Percentiles rank a stretch among this genome's conserved stretches.
These are phyloP conservation scores for Citrus unshiu DNA, from an alignment of 345 rosid genomes.

Conservation along the genomic window DNA sequence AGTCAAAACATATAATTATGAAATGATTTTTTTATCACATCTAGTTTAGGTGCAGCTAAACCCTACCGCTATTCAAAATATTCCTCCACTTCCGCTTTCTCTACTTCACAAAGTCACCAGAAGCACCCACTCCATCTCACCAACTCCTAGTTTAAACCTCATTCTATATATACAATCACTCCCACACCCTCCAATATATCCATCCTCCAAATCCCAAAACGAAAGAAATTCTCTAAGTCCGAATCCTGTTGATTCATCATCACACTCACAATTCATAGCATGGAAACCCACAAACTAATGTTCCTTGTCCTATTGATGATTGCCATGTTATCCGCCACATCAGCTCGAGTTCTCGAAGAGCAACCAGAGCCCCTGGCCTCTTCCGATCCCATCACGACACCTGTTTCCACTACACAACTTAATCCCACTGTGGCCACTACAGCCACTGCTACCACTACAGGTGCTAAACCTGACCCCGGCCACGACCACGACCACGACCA, in stretches of 20 bases:
- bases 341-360: not conserved
- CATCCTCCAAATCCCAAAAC: not conserved
- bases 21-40: not conserved
- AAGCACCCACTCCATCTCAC: slow-evolving; percentile 3
- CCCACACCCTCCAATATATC: not conserved
- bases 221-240: not conserved
- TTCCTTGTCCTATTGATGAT: not conserved
- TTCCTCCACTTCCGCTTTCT: not conserved
- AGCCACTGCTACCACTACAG: not conserved
- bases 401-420: not conserved
- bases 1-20: too few relatives aligned
- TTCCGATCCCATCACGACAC: not conserved
- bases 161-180: not conserved
- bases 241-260: not conserved
- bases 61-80: not conserved
- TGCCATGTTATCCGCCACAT: not conserved
- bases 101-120: not conserved
- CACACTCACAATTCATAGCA: not conserved
- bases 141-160: slow-evolving; percentile 1
- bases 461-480: not conserved
- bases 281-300: not conserved
- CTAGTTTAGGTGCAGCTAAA: slow-evolving; percentile 1
- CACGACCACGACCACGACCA: not conserved
- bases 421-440: not conserved
- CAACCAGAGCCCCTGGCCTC: not conserved